Evolutionary conservation across 768 basidiomycete genomes (phyloP), one percentile per base, ranked within the genome.

Genomic region (Leccinum barrowsii): DNA sequence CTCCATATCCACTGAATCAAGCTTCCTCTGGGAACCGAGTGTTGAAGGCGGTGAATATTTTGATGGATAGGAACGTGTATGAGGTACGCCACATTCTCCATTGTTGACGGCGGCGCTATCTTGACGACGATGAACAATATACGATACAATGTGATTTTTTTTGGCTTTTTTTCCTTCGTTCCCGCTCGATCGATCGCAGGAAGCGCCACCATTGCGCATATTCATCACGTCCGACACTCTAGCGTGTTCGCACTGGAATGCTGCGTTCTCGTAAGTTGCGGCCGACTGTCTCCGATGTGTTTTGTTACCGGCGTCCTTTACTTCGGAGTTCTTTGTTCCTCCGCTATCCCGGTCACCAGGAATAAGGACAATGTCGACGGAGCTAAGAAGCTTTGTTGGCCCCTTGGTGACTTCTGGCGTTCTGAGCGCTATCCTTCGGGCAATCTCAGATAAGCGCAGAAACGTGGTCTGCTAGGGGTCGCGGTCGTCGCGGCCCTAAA

Each of bases 361-460:
- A 46, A 35, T 54, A 52, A 52, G 55, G 28, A 22, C 54, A 55
- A 46, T 64, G 21, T 56, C 52, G 50, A 62, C 57, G 68, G 60
- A 56, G 52, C 53, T 42, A 28, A 37, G 51, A 59, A 51, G 49
- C 59, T 55, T 28, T 58, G 37, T 26, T 48, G 8, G 24, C 35
- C 60, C 54, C n/a, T 53, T 63, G 55, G 55, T 46, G 57, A 56
- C 57, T 61, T 69, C 56, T 44, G 54, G 22, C 50, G 22, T 61
- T 64, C 57, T 58, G 24, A 47, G 47, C 24, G 17, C 32, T 48
- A 15, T 54, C 21, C 22, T 60, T 60, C 47, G 32, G 35, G 32
- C 50, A 61, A 67, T 67, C 65, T 67, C 26, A 61, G 67, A 64
- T 69, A 55, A 59, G 47, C 55, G 52, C 47, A 26, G 28, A 50